phyloP scores from a whole-genome alignment of 2,329 filamentous ascomycete genomes.

The Periglandula ipomoeae region DNA sequence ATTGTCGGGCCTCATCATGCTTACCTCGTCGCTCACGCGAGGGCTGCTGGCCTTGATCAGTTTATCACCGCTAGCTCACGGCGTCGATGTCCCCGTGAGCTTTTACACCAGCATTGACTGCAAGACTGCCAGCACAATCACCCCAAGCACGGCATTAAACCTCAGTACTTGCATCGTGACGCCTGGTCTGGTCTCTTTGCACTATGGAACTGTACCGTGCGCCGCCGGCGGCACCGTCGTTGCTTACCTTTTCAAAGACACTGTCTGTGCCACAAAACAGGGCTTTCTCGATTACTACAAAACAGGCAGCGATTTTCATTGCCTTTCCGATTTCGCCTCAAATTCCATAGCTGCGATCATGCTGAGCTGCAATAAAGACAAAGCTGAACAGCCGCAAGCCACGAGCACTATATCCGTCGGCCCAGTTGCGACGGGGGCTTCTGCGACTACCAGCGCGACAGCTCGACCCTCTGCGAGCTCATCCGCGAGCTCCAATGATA shows the following conservation, averaged over 20 bases:
- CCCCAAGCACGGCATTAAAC: neutral
- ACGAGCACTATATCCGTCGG: neutral
- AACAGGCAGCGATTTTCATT: neutral
- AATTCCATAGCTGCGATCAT: neutral
- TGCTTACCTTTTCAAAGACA: neutral
- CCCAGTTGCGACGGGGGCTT: neutral
- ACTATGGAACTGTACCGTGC: neutral
- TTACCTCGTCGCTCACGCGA: too few relatives aligned
- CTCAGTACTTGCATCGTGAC: conserved; percentile 1
- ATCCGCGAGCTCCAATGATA: neutral
- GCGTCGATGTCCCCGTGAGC: neutral
- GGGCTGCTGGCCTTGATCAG: neutral
- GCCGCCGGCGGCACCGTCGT: neutral
- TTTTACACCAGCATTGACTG: conserved; percentile 1
- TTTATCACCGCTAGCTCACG: neutral
- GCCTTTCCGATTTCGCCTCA: neutral
- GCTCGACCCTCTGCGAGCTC: neutral
- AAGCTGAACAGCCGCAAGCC: neutral
- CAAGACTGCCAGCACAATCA: neutral
- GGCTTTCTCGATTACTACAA: neutral
- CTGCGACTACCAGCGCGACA: neutral
- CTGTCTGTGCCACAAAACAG: neutral
- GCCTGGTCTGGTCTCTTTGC: conserved; percentile 1
- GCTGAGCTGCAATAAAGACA: neutral
- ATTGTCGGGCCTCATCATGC: too few relatives aligned